phyloP scores from a whole-genome alignment of 2,329 filamentous ascomycete genomes.

The Aschersonia sp. region DNA sequence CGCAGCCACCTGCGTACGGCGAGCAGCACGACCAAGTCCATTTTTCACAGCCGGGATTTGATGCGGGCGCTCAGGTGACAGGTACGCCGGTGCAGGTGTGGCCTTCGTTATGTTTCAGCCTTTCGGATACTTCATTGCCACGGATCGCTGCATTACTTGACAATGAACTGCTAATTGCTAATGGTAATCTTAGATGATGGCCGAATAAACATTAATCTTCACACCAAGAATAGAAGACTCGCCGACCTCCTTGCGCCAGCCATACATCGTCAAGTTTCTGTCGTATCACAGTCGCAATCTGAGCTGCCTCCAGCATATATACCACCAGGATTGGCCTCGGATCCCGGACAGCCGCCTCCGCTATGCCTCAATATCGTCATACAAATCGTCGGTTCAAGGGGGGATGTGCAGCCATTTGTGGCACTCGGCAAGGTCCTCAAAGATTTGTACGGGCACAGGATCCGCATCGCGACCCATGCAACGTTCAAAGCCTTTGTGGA shows the following conservation, averaged over 20 bases:
- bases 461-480: constrained; percentile 59
- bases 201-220: constrained; percentile 67
- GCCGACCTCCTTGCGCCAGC: constrained; percentile 54
- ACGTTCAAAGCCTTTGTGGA: constrained; percentile 55
- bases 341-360: constrained; percentile 40
- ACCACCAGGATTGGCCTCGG: constrained; percentile 55
- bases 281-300: constrained; percentile 29
- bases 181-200: constrained; percentile 44
- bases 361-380: constrained; percentile 56
- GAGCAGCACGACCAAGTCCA: constrained; percentile 40
- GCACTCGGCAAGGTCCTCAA: constrained; percentile 53
- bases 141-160: background rate
- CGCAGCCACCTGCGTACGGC: constrained; percentile 41
- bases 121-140: too few species aligned
- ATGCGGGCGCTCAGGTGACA: constrained; percentile 45
- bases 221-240: constrained; percentile 51
- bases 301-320: constrained; percentile 54
- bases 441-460: constrained; percentile 52
- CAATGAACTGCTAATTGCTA: background rate
- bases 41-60: constrained; percentile 47
- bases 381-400: constrained; percentile 60
- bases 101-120: too few species aligned
- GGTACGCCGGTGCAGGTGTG: constrained; percentile 17
- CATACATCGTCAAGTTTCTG: constrained; percentile 39
- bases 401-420: constrained; percentile 65